Conservation (phyloP, 139 green algal species). For the Klebsormidium nitens region DNA sequence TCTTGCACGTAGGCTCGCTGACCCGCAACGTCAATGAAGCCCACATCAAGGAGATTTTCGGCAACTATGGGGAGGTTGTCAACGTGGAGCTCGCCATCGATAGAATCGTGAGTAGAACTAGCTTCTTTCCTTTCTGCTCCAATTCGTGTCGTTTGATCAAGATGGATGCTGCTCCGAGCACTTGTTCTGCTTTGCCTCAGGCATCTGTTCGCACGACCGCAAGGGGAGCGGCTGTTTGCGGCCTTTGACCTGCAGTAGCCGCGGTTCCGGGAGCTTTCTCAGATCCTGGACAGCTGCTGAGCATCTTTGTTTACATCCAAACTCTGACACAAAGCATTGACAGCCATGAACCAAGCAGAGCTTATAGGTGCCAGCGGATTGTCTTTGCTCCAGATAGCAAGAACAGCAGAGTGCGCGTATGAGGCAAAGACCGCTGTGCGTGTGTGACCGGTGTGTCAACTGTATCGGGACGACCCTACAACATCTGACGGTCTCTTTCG, state of each 20-base stretch:
- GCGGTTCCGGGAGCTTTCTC: no score
- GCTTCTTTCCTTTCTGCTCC: background rate
- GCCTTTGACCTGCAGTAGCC: no score
- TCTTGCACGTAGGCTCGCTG: conserved; percentile 34
- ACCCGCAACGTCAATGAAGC: conserved; percentile 41
- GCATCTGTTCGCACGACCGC: background rate
- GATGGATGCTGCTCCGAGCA: background rate
- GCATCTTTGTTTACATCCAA: no score
- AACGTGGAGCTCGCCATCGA: conserved; percentile 40
- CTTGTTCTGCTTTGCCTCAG: background rate
- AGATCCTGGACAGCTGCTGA: no score
- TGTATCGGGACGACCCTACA: background rate
- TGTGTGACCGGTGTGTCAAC: background rate
- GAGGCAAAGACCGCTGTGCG: background rate
- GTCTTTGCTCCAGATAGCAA: background rate
- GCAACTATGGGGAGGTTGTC: conserved; percentile 27
- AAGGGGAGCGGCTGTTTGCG: no score
- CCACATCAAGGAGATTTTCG: conserved; percentile 37
- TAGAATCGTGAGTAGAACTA: conserved; percentile 5
- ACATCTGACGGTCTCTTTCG: background rate
- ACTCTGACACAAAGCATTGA: background rate
- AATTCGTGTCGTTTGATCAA: background rate
- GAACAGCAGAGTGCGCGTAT: background rate
- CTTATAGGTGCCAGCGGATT: background rate
- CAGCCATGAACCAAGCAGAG: background rate